phyloP scores from a whole-genome alignment of 148 eudicot genomes.

The Fallopia convolvulus region DNA sequence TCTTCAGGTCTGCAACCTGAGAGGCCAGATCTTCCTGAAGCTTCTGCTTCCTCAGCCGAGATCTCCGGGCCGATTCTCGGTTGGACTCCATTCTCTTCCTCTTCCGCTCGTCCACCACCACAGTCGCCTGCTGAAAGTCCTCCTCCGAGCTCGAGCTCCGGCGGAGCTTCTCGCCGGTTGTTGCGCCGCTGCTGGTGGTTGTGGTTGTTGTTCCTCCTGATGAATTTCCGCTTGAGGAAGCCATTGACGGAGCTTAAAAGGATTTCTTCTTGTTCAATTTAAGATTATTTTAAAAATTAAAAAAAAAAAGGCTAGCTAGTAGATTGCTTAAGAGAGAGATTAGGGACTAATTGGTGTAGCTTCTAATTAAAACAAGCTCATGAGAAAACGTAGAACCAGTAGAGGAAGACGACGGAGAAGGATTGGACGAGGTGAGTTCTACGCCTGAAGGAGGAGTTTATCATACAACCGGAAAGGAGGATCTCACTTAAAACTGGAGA shows the following conservation, averaged over 20 bases:
- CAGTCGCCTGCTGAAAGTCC: conserved; percentile 26
- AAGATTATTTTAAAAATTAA: too few species aligned
- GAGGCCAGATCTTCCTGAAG: conserved; percentile 55
- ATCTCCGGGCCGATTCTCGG: conserved; percentile 73
- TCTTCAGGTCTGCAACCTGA: conserved; percentile 34
- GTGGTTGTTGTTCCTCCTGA: conserved; percentile 41
- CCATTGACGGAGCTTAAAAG: neutral
- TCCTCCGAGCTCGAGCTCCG: conserved; percentile 39
- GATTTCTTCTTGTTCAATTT: neutral
- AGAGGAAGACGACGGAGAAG: conserved; percentile 89
- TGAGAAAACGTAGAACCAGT: conserved; percentile 88
- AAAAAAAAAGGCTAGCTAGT: neutral
- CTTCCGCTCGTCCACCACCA: conserved; percentile 52
- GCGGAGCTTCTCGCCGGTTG: conserved; percentile 10
- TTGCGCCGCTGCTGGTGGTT: conserved; percentile 29
- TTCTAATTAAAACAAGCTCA: conserved; percentile 19
- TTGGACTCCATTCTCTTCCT: conserved; percentile 66
- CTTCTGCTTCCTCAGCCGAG: conserved; percentile 68
- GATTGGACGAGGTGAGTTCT: conserved; percentile 94
- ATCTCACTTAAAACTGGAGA: conserved; percentile 84
- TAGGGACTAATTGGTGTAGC: neutral
- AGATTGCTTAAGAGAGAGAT: neutral
- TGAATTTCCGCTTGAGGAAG: conserved; percentile 19
- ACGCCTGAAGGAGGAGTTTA: conserved; percentile 76
- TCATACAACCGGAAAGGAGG: conserved; percentile 73